These are phyloP conservation scores for Neurospora sublineolata DNA, from an alignment of 495 filamentous ascomycete genomes.

Conservation along the genomic window DNA sequence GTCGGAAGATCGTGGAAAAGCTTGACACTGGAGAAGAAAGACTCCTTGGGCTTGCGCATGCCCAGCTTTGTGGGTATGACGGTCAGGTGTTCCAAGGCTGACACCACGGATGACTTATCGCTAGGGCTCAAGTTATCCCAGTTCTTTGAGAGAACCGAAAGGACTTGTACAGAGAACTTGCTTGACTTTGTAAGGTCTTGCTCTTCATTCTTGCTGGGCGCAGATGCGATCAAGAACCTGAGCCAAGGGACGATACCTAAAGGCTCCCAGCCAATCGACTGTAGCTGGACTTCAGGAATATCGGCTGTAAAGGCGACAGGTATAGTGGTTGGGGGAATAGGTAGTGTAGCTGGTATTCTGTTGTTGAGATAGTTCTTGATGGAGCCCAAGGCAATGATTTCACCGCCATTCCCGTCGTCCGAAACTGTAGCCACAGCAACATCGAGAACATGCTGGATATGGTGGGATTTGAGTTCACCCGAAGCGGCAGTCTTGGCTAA, in stretches of 20 bases:
- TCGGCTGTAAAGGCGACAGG: conserved; percentile 60
- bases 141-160: conserved; percentile 70
- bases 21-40: conserved; percentile 87
- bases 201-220: conserved; percentile 26
- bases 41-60: conserved; percentile 75
- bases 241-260: conserved; percentile 76
- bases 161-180: conserved; percentile 66
- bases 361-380: conserved; percentile 65
- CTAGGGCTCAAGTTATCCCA: conserved; percentile 65
- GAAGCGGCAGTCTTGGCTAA: conserved; percentile 51
- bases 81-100: conserved; percentile 51
- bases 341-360: conserved; percentile 70
- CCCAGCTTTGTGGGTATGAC: conserved; percentile 86
- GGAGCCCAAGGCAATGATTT: conserved; percentile 61
- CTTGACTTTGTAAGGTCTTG: conserved; percentile 53
- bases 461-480: conserved; percentile 53
- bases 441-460: conserved; percentile 55
- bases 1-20: conserved; percentile 88
- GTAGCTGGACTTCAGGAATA: conserved; percentile 49
- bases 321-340: conserved; percentile 69
- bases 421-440: conserved; percentile 70
- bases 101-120: conserved; percentile 53
- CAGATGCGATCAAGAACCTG: conserved; percentile 57
- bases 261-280: conserved; percentile 73
- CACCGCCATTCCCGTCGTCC: conserved; percentile 45